Conservation (phyloP, 768 basidiomycete genomes). For the Macrocybe gigantea region DNA sequence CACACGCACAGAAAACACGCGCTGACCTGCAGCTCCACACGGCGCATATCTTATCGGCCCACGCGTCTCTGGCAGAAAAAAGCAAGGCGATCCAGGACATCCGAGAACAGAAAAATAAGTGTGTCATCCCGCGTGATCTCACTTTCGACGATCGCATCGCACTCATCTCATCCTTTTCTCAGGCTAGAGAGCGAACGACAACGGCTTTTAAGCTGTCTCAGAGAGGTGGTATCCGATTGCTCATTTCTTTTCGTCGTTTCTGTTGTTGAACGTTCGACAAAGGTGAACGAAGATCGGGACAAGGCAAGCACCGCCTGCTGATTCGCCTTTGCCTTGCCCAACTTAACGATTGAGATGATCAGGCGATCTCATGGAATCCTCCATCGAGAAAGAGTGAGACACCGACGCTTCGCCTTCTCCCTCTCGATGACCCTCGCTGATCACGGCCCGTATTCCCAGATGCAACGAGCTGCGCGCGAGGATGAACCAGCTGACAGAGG, state of each 20-base stretch:
- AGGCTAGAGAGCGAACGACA: conserved; percentile 75
- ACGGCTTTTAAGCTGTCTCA: conserved; percentile 59
- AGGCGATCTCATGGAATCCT: conserved; percentile 65
- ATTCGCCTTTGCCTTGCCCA: background rate
- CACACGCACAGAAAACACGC: conserved; percentile 63
- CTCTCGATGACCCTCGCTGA: background rate
- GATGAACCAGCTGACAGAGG: conserved; percentile 63
- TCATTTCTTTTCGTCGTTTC: background rate
- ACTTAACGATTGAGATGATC: conserved; percentile 11
- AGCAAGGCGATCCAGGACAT: conserved; percentile 75
- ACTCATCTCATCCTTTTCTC: conserved; percentile 2
- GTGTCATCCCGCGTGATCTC: conserved; percentile 15
- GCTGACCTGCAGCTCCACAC: conserved; percentile 81
- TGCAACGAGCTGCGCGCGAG: conserved; percentile 62
- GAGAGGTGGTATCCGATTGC: conserved; percentile 44
- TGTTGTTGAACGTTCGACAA: conserved; percentile 5
- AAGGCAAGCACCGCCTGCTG: conserved; percentile 32
- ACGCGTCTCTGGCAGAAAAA: conserved; percentile 74
- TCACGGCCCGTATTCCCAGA: conserved; percentile 26
- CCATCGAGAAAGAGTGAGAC: conserved; percentile 64
- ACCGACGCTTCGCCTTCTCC: background rate
- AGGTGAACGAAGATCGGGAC: conserved; percentile 83
- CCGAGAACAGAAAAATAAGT: conserved; percentile 84
- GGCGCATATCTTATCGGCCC: conserved; percentile 80
- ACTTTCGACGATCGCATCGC: background rate